Conservation (phyloP, 306 rosid species). For the Cicer cuneatum region DNA sequence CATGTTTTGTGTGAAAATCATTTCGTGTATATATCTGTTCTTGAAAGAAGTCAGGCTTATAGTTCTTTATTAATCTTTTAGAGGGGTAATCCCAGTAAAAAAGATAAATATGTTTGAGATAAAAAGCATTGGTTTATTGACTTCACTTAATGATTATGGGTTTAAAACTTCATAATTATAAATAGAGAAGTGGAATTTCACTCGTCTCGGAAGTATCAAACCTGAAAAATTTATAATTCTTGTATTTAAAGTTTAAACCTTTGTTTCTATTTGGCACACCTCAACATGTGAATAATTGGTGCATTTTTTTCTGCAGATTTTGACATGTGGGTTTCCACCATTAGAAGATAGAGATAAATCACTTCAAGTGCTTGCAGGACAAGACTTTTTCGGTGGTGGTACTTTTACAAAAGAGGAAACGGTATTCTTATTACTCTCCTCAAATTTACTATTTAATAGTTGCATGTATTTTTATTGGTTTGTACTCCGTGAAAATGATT, state of each 20-base stretch:
- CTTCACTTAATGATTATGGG: background rate
- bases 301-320: slow-evolving; percentile 58
- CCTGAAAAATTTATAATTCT: background rate
- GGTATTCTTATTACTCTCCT: slow-evolving; percentile 58
- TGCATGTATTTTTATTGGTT: background rate
- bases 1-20: background rate
- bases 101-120: background rate
- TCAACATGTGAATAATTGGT: slow-evolving; percentile 36
- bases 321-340: slow-evolving; percentile 95
- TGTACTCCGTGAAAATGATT: slow-evolving; percentile 12
- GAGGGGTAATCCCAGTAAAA: background rate
- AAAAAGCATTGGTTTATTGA: background rate
- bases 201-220: background rate
- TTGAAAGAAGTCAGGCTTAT: background rate
- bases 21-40: background rate
- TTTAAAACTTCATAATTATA: background rate
- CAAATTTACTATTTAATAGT: background rate
- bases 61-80: background rate
- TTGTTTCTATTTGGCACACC: background rate
- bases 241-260: background rate
- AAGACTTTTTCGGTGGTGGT: slow-evolving; percentile 81
- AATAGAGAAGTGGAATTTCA: background rate
- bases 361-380: slow-evolving; percentile 67
- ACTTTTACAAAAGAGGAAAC: slow-evolving; percentile 72
- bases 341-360: slow-evolving; percentile 85